Conservation (phyloP, 352 stramenopile genomes). For the Phytopythium sindhum region DNA sequence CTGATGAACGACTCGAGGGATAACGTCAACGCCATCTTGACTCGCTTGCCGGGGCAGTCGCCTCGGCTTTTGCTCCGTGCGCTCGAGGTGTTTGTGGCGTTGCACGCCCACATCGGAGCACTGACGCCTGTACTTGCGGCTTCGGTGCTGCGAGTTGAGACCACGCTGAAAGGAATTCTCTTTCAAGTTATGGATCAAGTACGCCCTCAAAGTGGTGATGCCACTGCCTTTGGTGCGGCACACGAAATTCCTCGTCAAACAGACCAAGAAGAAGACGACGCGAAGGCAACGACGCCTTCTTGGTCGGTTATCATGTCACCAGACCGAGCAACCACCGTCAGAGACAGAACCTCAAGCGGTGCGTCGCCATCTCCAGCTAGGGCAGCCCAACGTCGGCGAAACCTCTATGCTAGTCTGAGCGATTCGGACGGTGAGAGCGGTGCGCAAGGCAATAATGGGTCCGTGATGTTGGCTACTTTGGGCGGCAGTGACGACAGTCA, state of each 20-base stretch:
- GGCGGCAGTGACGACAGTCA: neutral
- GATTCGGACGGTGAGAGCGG: constrained; percentile 5
- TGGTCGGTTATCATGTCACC: neutral
- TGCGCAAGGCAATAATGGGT: neutral
- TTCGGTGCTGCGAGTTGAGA: constrained; percentile 67
- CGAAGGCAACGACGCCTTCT: neutral
- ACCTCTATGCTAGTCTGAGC: constrained; percentile 3
- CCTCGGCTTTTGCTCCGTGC: constrained; percentile 47
- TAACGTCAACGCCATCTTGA: constrained; percentile 37
- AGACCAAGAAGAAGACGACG: neutral
- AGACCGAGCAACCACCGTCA: neutral
- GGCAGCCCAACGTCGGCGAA: neutral
- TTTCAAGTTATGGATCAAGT: neutral
- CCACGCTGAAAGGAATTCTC: constrained; percentile 40
- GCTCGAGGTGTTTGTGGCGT: constrained; percentile 59
- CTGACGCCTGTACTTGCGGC: constrained; percentile 61
- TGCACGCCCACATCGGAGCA: constrained; percentile 74
- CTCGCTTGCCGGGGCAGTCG: constrained; percentile 38
- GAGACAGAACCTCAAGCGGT: neutral
- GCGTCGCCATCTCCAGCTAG: neutral
- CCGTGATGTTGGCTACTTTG: neutral
- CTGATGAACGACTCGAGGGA: constrained; percentile 51
- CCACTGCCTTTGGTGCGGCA: neutral
- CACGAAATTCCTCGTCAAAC: neutral
- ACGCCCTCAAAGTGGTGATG: neutral